These are phyloP conservation scores for Vigna angularis DNA, from an alignment of 306 rosid genomes.

Conservation along the genomic window DNA sequence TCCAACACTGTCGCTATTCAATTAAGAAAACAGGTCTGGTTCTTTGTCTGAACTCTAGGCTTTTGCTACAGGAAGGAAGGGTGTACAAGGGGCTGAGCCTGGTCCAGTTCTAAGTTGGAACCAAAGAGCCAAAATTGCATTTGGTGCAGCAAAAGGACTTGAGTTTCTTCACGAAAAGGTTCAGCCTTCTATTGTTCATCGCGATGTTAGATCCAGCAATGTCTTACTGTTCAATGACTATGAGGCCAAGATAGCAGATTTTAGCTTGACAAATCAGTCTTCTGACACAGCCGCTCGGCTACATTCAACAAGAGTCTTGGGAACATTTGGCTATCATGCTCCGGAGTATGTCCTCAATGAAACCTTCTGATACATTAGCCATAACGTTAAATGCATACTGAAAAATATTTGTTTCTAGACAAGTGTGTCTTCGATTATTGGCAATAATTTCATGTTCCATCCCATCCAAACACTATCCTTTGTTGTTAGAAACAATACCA, in stretches of 20 bases:
- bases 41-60: constrained; percentile 26
- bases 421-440: not conserved
- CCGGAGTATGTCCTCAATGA: constrained; percentile 76
- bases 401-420: constrained; percentile 16
- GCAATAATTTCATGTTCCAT: not conserved
- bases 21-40: not conserved
- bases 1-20: not conserved
- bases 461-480: not conserved
- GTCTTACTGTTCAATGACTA: constrained; percentile 83
- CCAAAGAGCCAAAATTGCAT: constrained; percentile 88
- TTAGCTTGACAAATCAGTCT: constrained; percentile 87
- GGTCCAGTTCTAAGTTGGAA: constrained; percentile 89
- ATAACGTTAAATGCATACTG: constrained; percentile 26
- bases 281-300: constrained; percentile 93
- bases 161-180: constrained; percentile 92
- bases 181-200: constrained; percentile 92
- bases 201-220: constrained; percentile 93
- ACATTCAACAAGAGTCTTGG: constrained; percentile 96
- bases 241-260: constrained; percentile 82
- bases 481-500: constrained; percentile 14
- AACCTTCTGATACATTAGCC: constrained; percentile 10
- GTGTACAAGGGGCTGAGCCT: constrained; percentile 97
- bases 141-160: constrained; percentile 95
- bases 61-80: constrained; percentile 80
- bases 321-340: constrained; percentile 98